Conservation (phyloP, 805 yeast genomes). For the Zygoascus flipseniorum region DNA sequence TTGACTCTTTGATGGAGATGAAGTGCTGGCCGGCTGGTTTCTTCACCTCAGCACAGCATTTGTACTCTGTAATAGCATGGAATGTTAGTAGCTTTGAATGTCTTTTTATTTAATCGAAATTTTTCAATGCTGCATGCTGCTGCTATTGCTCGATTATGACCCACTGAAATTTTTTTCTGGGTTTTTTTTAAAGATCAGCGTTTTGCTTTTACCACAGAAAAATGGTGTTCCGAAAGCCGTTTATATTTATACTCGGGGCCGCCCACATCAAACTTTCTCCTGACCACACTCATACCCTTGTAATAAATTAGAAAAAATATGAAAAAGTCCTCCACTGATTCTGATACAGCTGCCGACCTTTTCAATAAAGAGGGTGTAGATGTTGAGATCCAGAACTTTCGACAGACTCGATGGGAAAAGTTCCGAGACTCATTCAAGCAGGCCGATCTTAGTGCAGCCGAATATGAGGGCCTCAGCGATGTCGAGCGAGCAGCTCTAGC, state of each 20-base stretch:
- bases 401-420: constrained; percentile 11
- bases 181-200: no score
- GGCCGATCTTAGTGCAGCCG: constrained; percentile 33
- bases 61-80: no score
- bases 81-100: no score
- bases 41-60: no score
- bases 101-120: no score
- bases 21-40: no score
- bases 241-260: not conserved
- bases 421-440: constrained; percentile 38
- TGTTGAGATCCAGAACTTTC: not conserved
- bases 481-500: constrained; percentile 36
- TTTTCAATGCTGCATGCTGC: no score
- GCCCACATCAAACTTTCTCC: not conserved
- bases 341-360: not conserved
- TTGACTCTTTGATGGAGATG: no score
- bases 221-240: not conserved
- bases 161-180: no score
- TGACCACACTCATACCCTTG: not conserved
- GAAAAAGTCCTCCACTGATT: not conserved
- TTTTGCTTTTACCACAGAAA: no score
- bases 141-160: no score
- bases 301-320: not conserved
- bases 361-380: not conserved
- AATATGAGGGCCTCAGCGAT: constrained; percentile 30